Base-by-base conservation (phyloP, 1,284 basidiomycete genomes). In the Papiliotrema fonsecae region DNA sequence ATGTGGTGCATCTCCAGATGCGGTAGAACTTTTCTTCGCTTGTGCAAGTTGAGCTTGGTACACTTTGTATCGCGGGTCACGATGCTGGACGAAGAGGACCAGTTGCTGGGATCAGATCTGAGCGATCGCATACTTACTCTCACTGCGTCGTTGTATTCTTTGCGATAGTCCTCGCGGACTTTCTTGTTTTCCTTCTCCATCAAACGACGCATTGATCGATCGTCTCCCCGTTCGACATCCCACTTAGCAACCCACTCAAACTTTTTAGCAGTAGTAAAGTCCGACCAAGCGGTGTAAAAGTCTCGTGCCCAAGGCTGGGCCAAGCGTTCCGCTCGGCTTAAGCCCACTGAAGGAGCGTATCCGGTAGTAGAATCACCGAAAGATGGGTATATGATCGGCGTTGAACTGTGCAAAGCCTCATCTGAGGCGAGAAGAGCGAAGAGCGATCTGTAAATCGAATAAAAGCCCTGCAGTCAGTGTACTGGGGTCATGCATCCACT, bases 131-230 rank as follows among this genome's bases (percentile, higher is more conserved):
- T 6, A 72, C 83, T 48, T 62, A 91, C 90, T 64, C 86, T 77
- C 30, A 98, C 79, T 1, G 86, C 86, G 39, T 97, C 93, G 61
- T 94, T 97, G 72, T 96, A 98, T 58, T 98, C 94, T 64, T 82
- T 82, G 32, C 87, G 79, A 6, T 87, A 86, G 36, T 88, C 86
- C 34, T 96, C 90, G 14, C 93, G 80, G 7, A 83, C 82, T 61
- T 91, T 91, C 73, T 89, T 91, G 72, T 98, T 98, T 61, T 97
- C 96, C 64, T 86, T 88, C 69, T 98, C 96, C 86, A 98, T 93
- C 32, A 91, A 64, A 55, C 89, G 81, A 62, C 92, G 81, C 38
- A 88, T 80, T 37, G 85, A 81, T 21, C 94, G 79, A 72, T 96
- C 92, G 10, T 89, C 88, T 2, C 91, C 93, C 51, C 93, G 86